phyloP scores from a whole-genome alignment of 2,329 filamentous ascomycete species.

The Intubia oerlemansii region DNA sequence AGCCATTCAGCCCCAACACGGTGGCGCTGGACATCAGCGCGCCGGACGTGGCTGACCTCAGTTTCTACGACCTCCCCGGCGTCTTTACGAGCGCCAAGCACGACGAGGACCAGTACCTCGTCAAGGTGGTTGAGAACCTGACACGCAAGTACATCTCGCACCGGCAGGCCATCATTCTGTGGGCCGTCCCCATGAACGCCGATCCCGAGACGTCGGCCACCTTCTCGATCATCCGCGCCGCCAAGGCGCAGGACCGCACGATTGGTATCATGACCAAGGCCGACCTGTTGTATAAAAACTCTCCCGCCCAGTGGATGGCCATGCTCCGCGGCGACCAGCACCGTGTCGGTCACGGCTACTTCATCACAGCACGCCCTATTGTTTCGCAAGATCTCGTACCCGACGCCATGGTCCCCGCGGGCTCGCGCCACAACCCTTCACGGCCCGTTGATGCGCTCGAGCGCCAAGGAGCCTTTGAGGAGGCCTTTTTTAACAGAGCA shows the following conservation, averaged over 20 bases:
- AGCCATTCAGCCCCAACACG: constrained; percentile 65
- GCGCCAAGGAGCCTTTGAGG: constrained; percentile 28
- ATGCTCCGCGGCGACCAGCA: constrained; percentile 44
- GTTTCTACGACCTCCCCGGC: constrained; percentile 71
- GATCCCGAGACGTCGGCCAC: constrained; percentile 60
- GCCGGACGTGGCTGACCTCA: constrained; percentile 48
- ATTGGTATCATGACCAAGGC: constrained; percentile 73
- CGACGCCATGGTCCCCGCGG: too few species aligned
- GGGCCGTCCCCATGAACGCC: constrained; percentile 56
- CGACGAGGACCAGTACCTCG: constrained; percentile 43
- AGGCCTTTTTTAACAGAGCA: constrained; percentile 23
- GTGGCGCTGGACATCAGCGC: constrained; percentile 57
- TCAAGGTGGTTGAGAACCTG: constrained; percentile 50
- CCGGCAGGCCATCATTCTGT: constrained; percentile 51
- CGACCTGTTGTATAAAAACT: constrained; percentile 50
- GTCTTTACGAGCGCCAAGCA: constrained; percentile 51
- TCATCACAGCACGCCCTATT: constrained; percentile 47
- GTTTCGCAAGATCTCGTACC: constrained; percentile 2
- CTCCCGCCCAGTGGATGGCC: constrained; percentile 36
- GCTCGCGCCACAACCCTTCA: too few species aligned
- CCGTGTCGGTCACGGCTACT: constrained; percentile 52
- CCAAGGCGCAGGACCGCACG: constrained; percentile 35
- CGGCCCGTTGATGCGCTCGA: constrained; percentile 24
- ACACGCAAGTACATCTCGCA: constrained; percentile 49
- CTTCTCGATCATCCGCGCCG: constrained; percentile 37